Evolutionary conservation across 495 filamentous ascomycete species (phyloP).

Genomic region (Paragyromitra xinjiangensis): DNA sequence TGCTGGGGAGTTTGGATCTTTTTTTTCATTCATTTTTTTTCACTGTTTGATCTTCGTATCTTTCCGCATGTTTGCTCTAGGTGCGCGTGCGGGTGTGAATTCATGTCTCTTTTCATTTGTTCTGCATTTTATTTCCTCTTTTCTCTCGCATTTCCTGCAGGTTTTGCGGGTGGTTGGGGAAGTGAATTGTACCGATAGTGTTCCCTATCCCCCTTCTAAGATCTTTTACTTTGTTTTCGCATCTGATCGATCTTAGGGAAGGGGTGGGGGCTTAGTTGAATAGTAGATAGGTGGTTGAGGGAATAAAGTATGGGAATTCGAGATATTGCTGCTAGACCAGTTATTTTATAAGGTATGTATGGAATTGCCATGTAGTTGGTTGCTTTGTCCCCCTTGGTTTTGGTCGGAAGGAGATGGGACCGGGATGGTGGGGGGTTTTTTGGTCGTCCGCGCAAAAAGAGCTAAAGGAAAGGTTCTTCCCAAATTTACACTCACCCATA

Average conservation of each 20-base stretch:
- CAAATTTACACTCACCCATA: no score
- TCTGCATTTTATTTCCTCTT: background rate
- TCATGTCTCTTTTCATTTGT: background rate
- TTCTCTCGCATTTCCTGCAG: background rate
- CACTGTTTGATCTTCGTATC: constrained; percentile 6
- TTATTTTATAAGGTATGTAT: background rate
- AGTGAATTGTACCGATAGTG: constrained; percentile 30
- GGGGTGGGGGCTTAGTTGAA: constrained; percentile 4
- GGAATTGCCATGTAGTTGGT: background rate
- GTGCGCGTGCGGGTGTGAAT: constrained; percentile 1
- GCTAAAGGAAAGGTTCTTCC: no score
- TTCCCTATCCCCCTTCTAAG: background rate
- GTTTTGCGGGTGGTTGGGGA: background rate
- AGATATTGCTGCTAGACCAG: background rate
- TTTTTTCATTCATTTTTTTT: constrained; percentile 26
- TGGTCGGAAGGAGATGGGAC: background rate
- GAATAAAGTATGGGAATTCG: constrained; percentile 21
- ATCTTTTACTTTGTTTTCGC: background rate
- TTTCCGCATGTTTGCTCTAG: constrained; percentile 6
- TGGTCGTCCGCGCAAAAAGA: no score
- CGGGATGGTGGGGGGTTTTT: no score
- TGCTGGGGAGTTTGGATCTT: constrained; percentile 46
- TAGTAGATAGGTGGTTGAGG: constrained; percentile 16
- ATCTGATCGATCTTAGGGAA: background rate
- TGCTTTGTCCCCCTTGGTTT: background rate